Evolutionary conservation across 768 basidiomycete genomes (phyloP), one percentile per base, ranked within the genome.

Genomic region (Tylopilus intermedius): DNA sequence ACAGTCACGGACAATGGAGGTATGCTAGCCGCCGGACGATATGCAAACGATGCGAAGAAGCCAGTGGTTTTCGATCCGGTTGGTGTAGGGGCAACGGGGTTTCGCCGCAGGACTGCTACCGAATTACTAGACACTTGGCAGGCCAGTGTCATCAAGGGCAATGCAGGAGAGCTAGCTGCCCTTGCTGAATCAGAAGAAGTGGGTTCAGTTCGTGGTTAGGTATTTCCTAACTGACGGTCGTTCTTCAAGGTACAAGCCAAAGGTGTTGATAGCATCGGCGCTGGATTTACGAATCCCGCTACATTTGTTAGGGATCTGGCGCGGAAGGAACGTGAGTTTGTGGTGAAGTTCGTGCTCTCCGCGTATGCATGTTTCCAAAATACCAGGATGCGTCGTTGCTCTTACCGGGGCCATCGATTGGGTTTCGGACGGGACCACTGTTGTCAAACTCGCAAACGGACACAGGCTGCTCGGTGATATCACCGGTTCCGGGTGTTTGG

Each of bases 1-100:
- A 92, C 91, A 3, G 69, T 93, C 63, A 76, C 76, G 11, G 77
- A 82, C 49, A 74, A 83, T 46, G 78, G 82, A 33, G 84, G 88
- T 35, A 93, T 94, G 87, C 65, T 85, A 14, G 75, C 78, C 4
- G 90, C 88, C 4, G 92, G 91, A 74, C 63, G 62, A 42, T 76
- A 75, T 56, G 88, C 86, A 13, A 94, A 93, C 60, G 64, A 73
- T 44, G 78, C 77, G 49, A 74, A 76, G 58, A 92, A 86, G 62
- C 88, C 90, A 0, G 68, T 96, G 11, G 77, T 96, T 0, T 89
- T 95, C 54, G 94, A 96, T 64, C 94, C 94, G 2, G 94, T 97
- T 10, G 94, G 90, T 18, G 79, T 93, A 0, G 94, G 94, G 6
- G 93, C 94, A 1, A 89, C 88, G 2, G 58, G 69, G 4, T 89